Conservation (phyloP, 768 basidiomycete genomes). For the Kwoniella dejecticola region DNA sequence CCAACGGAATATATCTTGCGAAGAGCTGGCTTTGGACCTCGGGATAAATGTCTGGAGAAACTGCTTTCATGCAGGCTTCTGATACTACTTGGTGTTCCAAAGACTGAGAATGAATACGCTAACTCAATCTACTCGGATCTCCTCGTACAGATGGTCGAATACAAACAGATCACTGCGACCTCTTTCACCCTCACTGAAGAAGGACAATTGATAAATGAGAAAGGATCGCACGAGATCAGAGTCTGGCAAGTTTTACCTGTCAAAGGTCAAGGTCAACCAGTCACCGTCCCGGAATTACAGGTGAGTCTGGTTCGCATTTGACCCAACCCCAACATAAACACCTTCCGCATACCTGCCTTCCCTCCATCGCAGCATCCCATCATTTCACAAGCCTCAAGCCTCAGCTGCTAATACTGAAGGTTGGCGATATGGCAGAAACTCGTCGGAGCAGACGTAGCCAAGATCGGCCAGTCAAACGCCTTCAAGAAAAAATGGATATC, state of each 20-base stretch:
- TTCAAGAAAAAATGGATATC: constrained; percentile 97
- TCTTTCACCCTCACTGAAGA: constrained; percentile 77
- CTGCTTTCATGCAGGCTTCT: no score
- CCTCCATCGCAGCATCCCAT: no score
- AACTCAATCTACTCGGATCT: not conserved
- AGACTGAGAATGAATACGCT: no score
- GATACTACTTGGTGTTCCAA: no score
- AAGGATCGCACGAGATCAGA: constrained; percentile 92
- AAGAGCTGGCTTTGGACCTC: no score
- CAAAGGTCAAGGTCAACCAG: constrained; percentile 69
- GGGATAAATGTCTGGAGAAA: no score
- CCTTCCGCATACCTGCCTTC: not conserved
- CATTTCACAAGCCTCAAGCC: no score
- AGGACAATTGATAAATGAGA: constrained; percentile 71
- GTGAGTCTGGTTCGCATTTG: constrained; percentile 45
- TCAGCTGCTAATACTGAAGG: no score
- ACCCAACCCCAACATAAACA: not conserved
- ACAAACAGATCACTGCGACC: constrained; percentile 65
- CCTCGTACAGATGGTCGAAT: constrained; percentile 41
- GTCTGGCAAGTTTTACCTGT: constrained; percentile 82
- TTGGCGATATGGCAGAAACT: constrained; percentile 44
- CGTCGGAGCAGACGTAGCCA: constrained; percentile 86
- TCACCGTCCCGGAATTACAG: constrained; percentile 71
- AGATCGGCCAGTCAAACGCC: constrained; percentile 90
- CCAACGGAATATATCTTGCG: not conserved